Percentiles rank a stretch among this genome's conserved stretches.
phyloP scores from a whole-genome alignment of 2,329 filamentous ascomycete species.

The Cladophialophora immunda region DNA sequence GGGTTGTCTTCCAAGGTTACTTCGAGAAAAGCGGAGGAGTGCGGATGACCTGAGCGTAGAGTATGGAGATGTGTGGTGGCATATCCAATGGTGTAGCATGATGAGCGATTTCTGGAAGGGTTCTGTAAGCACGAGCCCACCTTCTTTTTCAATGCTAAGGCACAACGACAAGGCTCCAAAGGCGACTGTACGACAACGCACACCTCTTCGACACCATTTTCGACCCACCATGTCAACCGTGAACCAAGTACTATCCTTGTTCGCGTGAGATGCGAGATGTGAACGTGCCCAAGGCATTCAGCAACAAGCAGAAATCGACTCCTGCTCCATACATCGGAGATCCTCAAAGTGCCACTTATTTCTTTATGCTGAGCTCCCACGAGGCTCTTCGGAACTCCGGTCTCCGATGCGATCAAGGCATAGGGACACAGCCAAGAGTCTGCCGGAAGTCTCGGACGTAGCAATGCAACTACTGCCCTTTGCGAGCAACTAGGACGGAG shows the following conservation, averaged over 20 bases:
- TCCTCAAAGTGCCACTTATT: neutral
- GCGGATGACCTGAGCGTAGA: constrained; percentile 28
- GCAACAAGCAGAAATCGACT: neutral
- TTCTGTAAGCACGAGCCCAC: constrained; percentile 28
- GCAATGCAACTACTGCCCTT: constrained; percentile 4
- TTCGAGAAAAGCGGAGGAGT: constrained; percentile 31
- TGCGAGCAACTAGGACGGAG: constrained; percentile 1
- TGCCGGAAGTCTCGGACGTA: constrained; percentile 34
- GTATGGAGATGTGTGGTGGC: constrained; percentile 19
- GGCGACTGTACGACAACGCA: neutral
- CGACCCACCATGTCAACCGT: neutral
- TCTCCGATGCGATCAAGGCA: constrained; percentile 8
- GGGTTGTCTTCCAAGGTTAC: constrained; percentile 28
- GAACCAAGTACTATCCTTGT: constrained; percentile 3
- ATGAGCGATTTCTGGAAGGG: constrained; percentile 33
- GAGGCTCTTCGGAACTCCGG: constrained; percentile 13
- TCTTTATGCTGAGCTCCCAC: constrained; percentile 21
- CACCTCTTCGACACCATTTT: neutral
- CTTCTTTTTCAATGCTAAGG: constrained; percentile 23
- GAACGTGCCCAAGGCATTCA: neutral
- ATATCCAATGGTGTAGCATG: constrained; percentile 23
- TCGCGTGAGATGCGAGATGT: constrained; percentile 1
- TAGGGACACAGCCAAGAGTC: constrained; percentile 15
- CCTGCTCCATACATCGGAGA: neutral
- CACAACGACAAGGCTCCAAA: constrained; percentile 19